Evolutionary conservation across 192 early-diverging fungal species (phyloP), one percentile per base, ranked within the genome.

Genomic region (Diversispora eburnea): DNA sequence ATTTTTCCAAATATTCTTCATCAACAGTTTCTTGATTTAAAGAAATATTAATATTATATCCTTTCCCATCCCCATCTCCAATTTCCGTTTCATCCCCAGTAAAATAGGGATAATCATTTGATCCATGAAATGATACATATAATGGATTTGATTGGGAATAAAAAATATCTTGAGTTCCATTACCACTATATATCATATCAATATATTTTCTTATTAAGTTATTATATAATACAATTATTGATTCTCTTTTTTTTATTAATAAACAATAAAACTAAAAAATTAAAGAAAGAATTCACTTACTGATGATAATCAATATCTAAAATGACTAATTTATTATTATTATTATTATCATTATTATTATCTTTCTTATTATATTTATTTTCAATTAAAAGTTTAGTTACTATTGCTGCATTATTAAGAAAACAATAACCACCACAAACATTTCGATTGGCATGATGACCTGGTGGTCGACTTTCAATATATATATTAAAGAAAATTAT

Each of bases 1-100:
- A 71, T 3, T 70, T 74, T 17, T 74, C 76, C 6, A 89, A 66
- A 64, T 91, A 91, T 19, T 86, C 80, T 12, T 82, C 85, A 67
- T 91, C 78, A 0, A 81, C 82, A 20, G 87, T 89, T 25, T 81
- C 80, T 33, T 81, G 42, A 15, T 77, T 70, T 25, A 91, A 74
- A 9, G 89, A 88, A 22, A 90, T 72, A 77, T 91, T 91, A 46
- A 91, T 75, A 65, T 89, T 91, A 72, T 83, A 91, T 8, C 88
- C 89, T 76, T 81, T 43, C 6, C 89, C 90, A n/a, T 84, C 80
- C 1, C 85, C 87, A 52, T 78, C 70, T 8, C 89, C 90, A 25
- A 22, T 79, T 56, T 92, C 90, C 1, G 77, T 56, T 1, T 43
- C 84, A 17, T 79, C 64, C 13, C 89, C 90, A 65, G 82, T 87